Evolutionary conservation across 495 filamentous ascomycete species (phyloP), one percentile per base, ranked within the genome.

Genomic region (Clavariopsis aquatica): DNA sequence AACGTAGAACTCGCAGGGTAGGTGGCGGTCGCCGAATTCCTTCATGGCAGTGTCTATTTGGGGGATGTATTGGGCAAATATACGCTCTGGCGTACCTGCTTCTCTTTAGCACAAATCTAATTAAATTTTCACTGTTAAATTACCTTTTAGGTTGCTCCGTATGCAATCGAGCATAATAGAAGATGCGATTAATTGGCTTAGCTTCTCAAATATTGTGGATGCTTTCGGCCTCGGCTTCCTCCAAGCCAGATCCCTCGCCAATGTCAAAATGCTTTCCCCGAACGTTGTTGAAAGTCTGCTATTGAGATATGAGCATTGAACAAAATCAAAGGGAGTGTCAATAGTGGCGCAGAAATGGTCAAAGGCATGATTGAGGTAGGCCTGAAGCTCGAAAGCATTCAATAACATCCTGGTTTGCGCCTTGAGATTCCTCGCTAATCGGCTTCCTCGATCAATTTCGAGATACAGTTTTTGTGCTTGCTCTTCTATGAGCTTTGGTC

Each of bases 341-440:
- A 65, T 41, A 7, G 54, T 62, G n/a, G 34, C 10, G 29, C 51
- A 65, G 41, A 69, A 65, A 52, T 69, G 66, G 34, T 69, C 66
- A 24, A 65, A 62, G 29, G 66, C 66, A 27, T 57, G 45, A 27
- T 65, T 52, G 23, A 69, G 56, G 55, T 60, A 69, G 1, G 49
- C 52, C 19, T 69, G 56, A 26, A 65, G 52, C 17, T 61, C 51
- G 29, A 56, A 51, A 10, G 61, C 55, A 57, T 65, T 57, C 0
- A 65, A 31, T 7, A 64, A 45, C 66, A 65, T 53, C 10, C 66
- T 56, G n/a, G 56, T 27, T 26, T 55, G 24, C 3, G 27, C 27
- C 41, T 57, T 69, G 6, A 29, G 27, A 26, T 64, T 55, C 19
- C 38, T 15, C 7, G 38, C 47, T 4, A 62, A 10, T 28, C 22